Conservation (phyloP, 2,329 filamentous ascomycete species). For the Ciborinia camelliae region DNA sequence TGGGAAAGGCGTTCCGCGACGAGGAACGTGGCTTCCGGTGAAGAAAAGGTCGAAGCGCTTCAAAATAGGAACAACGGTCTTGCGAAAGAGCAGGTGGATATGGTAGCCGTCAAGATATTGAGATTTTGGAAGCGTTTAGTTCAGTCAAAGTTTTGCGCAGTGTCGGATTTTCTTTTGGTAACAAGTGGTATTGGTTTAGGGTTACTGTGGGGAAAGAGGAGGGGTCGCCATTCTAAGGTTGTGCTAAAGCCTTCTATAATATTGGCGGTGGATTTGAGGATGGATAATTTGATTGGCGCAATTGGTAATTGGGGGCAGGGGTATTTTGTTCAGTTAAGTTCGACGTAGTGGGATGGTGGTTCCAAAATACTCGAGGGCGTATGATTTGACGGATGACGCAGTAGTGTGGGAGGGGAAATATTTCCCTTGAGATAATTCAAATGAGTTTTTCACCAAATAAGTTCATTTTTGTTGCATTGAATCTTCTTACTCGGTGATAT, state of each 20-base stretch:
- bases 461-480: neutral
- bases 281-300: neutral
- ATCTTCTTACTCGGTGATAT: neutral
- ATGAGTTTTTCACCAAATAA: no score
- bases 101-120: neutral
- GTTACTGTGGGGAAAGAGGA: neutral
- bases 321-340: no score
- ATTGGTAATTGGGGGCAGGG: no score
- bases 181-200: neutral
- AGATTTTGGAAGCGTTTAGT: no score
- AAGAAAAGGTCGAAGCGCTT: neutral
- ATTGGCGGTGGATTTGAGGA: neutral
- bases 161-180: neutral
- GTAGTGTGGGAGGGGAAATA: fast-evolving
- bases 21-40: neutral
- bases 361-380: neutral
- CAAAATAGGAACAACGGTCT: neutral
- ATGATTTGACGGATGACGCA: no score
- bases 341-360: no score
- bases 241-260: no score
- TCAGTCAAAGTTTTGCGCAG: neutral
- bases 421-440: neutral
- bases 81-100: neutral
- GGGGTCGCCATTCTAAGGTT: neutral
- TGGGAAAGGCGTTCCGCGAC: neutral